Conservation (phyloP, 345 rosid genomes). For the Trapa bicornis region DNA sequence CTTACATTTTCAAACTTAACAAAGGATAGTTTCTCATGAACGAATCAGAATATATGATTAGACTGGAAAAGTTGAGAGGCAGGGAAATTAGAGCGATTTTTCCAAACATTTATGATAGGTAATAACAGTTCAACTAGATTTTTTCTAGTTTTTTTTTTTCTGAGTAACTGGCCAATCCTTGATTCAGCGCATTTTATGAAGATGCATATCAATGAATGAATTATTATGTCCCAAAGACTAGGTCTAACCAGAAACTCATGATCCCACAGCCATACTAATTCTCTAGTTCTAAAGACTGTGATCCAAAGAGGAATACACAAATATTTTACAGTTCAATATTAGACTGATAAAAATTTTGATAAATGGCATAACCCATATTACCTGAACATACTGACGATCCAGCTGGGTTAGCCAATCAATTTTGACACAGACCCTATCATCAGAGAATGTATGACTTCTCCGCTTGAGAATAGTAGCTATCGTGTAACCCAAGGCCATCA, state of each 20-base stretch:
- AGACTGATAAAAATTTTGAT: background rate
- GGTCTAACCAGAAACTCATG: background rate
- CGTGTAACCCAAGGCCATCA: constrained; percentile 97
- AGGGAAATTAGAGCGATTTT: background rate
- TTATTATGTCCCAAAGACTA: background rate
- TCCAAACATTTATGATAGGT: background rate
- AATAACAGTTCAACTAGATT: background rate
- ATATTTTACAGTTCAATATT: background rate
- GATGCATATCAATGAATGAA: too few relatives aligned
- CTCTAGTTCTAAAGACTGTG: background rate
- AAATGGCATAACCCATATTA: constrained; percentile 9
- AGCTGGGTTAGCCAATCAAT: constrained; percentile 93
- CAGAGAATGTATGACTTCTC: constrained; percentile 76
- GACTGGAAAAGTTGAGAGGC: background rate
- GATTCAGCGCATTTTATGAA: too few relatives aligned
- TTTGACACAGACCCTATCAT: constrained; percentile 68
- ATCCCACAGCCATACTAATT: background rate
- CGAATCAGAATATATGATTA: background rate
- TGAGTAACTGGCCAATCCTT: background rate
- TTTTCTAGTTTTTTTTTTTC: background rate
- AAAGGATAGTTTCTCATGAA: background rate
- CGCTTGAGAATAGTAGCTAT: constrained; percentile 93
- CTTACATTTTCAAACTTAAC: background rate
- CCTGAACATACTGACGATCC: constrained; percentile 88
- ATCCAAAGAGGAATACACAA: background rate